A percentile compares a stretch with the other conserved stretches of the same genome.
These are phyloP conservation scores for Cicer bijugum DNA, from an alignment of 306 rosid genomes.

Conservation along the genomic window DNA sequence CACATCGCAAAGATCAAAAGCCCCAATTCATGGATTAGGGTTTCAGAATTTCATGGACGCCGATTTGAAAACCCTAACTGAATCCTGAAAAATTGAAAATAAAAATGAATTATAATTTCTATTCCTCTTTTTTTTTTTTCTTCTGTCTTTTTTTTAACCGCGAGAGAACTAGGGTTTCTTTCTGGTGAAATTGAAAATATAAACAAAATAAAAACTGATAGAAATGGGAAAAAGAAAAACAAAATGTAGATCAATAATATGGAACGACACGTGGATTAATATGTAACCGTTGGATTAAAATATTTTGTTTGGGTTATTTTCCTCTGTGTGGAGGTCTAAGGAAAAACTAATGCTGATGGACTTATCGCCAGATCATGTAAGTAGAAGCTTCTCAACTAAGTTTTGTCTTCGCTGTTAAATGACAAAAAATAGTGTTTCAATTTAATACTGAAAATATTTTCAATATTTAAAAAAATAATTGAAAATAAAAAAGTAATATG, in stretches of 20 bases:
- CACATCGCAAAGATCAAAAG: conserved; percentile 54
- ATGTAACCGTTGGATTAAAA: neutral
- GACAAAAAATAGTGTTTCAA: neutral
- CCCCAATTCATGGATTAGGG: conserved; percentile 53
- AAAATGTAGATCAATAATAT: neutral
- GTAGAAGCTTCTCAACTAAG: neutral
- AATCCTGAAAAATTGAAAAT: conserved; percentile 48
- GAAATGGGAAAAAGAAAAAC: conserved; percentile 12
- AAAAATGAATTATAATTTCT: conserved; percentile 46
- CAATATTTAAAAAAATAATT: neutral
- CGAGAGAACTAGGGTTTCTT: conserved; percentile 78
- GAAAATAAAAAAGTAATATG: neutral
- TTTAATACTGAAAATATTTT: neutral
- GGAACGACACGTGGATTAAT: neutral
- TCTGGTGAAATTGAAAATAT: conserved; percentile 51
- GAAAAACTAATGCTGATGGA: neutral
- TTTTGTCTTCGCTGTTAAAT: neutral
- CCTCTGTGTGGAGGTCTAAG: neutral
- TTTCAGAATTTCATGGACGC: conserved; percentile 50
- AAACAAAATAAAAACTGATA: neutral
- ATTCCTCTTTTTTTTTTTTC: conserved; percentile 8
- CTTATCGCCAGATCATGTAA: neutral
- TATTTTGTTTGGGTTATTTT: neutral
- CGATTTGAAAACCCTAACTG: conserved; percentile 69
- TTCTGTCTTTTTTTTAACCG: conserved; percentile 53